Evolutionary conservation across 441 rosid genomes (phyloP).

Genomic region (Gossypium schwendimanii): DNA sequence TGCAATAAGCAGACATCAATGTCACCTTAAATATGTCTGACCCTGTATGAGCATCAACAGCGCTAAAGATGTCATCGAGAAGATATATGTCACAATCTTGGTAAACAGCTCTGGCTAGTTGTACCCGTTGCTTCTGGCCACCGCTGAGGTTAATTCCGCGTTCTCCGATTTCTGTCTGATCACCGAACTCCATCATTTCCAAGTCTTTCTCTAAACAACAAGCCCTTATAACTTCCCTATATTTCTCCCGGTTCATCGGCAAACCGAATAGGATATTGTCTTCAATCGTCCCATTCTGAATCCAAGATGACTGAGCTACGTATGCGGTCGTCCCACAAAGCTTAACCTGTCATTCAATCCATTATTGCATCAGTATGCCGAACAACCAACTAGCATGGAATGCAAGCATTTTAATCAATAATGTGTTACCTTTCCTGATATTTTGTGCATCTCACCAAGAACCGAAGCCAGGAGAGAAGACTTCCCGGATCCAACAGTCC

Average conservation of each 20-base stretch:
- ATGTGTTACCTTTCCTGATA: slow-evolving; percentile 52
- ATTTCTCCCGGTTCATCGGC: slow-evolving; percentile 56
- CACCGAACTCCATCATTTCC: slow-evolving; percentile 89
- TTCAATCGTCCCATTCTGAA: slow-evolving; percentile 77
- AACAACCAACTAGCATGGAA: not conserved
- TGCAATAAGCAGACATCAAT: not conserved
- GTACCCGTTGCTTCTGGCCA: slow-evolving; percentile 91
- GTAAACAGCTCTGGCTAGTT: slow-evolving; percentile 88
- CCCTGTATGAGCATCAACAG: slow-evolving; percentile 98
- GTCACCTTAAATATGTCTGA: slow-evolving; percentile 77
- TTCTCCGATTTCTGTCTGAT: slow-evolving; percentile 93
- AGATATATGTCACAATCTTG: slow-evolving; percentile 82
- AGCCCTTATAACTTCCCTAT: slow-evolving; percentile 56
- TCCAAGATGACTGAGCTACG: slow-evolving; percentile 91
- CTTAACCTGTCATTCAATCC: slow-evolving; percentile 37
- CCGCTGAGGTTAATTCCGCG: slow-evolving; percentile 94
- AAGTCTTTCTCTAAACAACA: slow-evolving; percentile 79
- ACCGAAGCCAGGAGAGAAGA: slow-evolving; percentile 71
- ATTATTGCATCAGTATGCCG: not conserved
- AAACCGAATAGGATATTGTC: slow-evolving; percentile 81
- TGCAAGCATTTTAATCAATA: not conserved
- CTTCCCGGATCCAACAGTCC: slow-evolving; percentile 87
- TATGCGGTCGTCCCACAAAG: slow-evolving; percentile 75
- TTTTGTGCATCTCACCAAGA: slow-evolving; percentile 90
- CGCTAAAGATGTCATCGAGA: slow-evolving; percentile 90